phyloP scores from a whole-genome alignment of 1,284 basidiomycete genomes.

The Cryptococcus sp. region DNA sequence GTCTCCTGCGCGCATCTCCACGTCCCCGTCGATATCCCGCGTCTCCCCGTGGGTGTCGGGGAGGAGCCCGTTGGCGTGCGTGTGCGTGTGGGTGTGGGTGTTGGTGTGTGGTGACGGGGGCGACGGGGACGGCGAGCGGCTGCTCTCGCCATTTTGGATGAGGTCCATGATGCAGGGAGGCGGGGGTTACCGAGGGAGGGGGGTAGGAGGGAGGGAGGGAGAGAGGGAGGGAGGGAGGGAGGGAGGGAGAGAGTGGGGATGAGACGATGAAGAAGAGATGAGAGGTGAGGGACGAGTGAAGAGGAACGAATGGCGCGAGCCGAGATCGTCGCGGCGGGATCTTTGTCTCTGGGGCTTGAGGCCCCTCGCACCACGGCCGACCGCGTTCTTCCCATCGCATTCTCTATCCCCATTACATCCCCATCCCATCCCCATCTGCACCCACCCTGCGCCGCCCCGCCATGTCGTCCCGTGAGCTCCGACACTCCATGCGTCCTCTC shows the following conservation, averaged over 20 bases:
- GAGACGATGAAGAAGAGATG: neutral
- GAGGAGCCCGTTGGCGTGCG: neutral
- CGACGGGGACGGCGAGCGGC: too few relatives aligned
- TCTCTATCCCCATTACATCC: too few relatives aligned
- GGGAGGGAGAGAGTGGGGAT: neutral
- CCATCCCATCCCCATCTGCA: too few relatives aligned
- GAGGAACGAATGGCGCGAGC: too few relatives aligned
- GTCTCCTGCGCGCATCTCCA: conserved; percentile 2
- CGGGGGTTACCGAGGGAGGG: too few relatives aligned
- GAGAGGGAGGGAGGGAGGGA: neutral
- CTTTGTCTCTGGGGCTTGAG: too few relatives aligned
- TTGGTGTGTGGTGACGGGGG: conserved; percentile 1
- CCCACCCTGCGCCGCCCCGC: too few relatives aligned
- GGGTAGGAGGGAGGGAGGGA: neutral
- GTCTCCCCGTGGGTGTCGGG: neutral
- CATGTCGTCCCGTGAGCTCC: conserved; percentile 1
- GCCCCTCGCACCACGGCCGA: too few relatives aligned
- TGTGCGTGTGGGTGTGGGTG: neutral
- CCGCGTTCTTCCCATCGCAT: too few relatives aligned
- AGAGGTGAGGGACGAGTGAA: neutral
- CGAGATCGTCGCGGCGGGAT: too few relatives aligned
- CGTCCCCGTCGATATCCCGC: conserved; percentile 6
- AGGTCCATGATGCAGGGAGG: conserved; percentile 26
- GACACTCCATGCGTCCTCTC: neutral
- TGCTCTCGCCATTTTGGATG: conserved; percentile 38